Evolutionary conservation across 441 rosid genomes (phyloP), one percentile per base, ranked within the genome.

Genomic region (Eutrema salsugineum): DNA sequence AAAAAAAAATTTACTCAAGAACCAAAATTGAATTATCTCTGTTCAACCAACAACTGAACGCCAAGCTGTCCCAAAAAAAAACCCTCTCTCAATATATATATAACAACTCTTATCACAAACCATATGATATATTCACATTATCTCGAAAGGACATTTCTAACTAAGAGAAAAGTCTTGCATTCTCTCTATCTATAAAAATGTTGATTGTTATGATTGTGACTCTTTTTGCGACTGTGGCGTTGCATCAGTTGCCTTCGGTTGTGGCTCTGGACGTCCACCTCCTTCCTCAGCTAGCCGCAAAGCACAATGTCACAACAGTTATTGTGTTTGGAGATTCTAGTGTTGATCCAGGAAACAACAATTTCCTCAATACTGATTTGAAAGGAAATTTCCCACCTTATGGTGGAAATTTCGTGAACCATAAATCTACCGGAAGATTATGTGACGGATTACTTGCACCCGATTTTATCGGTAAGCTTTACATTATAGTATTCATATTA

Each of bases 271-370:
- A 81, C 48, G 71, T 62, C 20, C 72, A 59, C 28, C 77, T 65
- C 17, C 47, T 82, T 16, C 77, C 74, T 57, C 81, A 72, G 38
- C 10, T 85, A 71, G 89, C 91, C 2, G 77, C 83, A 0, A 79
- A 75, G 59, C 40, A 83, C 78, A 90, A 93, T 32, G 76, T 91
- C 20, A 81, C 89, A 4, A 84, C 85, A 0, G 77, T 93, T 3
- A 10, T 93, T 57, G 96, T 88, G 19, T 93, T 93, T 40, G 98
- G 97, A 35, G 98, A 93, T 77, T 93, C 93, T 3, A 89, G 93
- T 70, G 96, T 91, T 6, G 98, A 93, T 80, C 83, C 96, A 0
- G 98, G 98, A 0, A 93, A 89, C 46, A 93, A 93, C 81, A 87
- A 93, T 77, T 73, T 64, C 42, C 85, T 91, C 8, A 50, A 68